These are phyloP conservation scores for Ophiosphaerella narmari DNA, from an alignment of 2,329 filamentous ascomycete species.

Conservation along the genomic window DNA sequence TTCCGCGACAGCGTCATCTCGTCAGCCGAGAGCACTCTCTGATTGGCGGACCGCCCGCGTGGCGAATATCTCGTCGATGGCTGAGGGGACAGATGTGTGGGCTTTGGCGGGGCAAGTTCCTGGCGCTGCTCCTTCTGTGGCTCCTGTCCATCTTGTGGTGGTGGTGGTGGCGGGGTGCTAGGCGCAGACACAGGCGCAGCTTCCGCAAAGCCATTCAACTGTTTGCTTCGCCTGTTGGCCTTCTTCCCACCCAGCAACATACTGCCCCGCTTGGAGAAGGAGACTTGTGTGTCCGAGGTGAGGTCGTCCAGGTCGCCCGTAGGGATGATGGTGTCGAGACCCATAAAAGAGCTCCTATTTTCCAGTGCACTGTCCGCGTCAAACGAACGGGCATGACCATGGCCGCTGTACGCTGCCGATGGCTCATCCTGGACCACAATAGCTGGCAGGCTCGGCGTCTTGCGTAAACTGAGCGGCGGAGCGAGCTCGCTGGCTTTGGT, in stretches of 20 bases:
- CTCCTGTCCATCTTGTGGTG: background rate
- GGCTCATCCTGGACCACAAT: constrained; percentile 52
- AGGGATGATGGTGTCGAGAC: constrained; percentile 61
- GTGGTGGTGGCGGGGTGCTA: constrained; percentile 16
- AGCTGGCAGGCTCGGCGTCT: constrained; percentile 50
- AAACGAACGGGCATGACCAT: constrained; percentile 9
- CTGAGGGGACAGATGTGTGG: constrained; percentile 32
- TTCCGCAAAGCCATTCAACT: constrained; percentile 31
- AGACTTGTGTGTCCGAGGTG: constrained; percentile 55
- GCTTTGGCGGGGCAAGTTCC: constrained; percentile 22
- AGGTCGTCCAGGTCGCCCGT: constrained; percentile 59
- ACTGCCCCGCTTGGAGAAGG: constrained; percentile 65
- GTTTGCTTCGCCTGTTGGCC: constrained; percentile 46
- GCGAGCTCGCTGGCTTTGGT: constrained; percentile 38
- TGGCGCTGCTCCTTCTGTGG: constrained; percentile 8
- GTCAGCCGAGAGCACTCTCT: constrained; percentile 64
- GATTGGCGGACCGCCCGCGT: constrained; percentile 39
- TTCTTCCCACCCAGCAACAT: constrained; percentile 61
- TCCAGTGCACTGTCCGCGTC: constrained; percentile 10
- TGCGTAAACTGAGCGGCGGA: constrained; percentile 37
- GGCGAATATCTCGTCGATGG: constrained; percentile 45
- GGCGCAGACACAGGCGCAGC: constrained; percentile 13
- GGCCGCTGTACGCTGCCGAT: constrained; percentile 6
- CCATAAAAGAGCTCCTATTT: constrained; percentile 47
- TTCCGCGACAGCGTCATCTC: constrained; percentile 66